Percentiles rank a stretch among this genome's conserved stretches.
These are phyloP conservation scores for Fusarium caatingaense DNA, from an alignment of 2,329 filamentous ascomycete genomes.

Conservation along the genomic window DNA sequence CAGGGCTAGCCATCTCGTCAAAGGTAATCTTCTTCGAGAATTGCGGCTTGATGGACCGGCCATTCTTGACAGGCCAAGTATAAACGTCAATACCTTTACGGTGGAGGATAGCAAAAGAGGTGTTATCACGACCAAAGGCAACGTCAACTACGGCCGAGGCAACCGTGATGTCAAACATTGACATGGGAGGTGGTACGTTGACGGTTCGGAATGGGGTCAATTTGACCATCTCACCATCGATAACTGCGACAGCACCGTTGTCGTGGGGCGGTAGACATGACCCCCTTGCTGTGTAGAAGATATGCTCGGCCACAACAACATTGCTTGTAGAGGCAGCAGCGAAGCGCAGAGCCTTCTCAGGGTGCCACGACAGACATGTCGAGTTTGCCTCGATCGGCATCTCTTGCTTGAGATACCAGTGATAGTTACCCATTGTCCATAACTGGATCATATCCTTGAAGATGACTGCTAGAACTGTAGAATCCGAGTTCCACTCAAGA, in stretches of 20 bases:
- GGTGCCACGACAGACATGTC: constrained; percentile 76
- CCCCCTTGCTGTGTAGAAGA: constrained; percentile 75
- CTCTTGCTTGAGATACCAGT: constrained; percentile 98
- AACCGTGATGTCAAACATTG: constrained; percentile 77
- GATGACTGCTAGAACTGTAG: constrained; percentile 86
- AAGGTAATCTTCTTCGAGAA: constrained; percentile 57
- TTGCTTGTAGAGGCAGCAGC: constrained; percentile 63
- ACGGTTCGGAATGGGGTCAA: constrained; percentile 86
- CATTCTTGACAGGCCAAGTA: constrained; percentile 72
- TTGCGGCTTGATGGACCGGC: constrained; percentile 59
- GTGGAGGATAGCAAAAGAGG: constrained; percentile 78
- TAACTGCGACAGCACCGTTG: constrained; percentile 81
- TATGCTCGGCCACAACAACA: constrained; percentile 72
- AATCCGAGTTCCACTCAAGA: constrained; percentile 91
- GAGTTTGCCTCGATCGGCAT: constrained; percentile 60
- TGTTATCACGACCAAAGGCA: constrained; percentile 74
- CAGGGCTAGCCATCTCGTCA: constrained; percentile 44
- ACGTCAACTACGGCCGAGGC: constrained; percentile 77
- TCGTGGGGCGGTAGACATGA: constrained; percentile 78
- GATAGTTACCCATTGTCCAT: constrained; percentile 98
- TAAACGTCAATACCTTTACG: constrained; percentile 74
- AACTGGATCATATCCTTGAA: constrained; percentile 82
- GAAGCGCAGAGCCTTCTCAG: constrained; percentile 82
- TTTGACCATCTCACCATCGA: constrained; percentile 84
- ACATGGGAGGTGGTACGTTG: constrained; percentile 94